Conservation (phyloP, 1,284 basidiomycete genomes). For the Marasmius fiardii region DNA sequence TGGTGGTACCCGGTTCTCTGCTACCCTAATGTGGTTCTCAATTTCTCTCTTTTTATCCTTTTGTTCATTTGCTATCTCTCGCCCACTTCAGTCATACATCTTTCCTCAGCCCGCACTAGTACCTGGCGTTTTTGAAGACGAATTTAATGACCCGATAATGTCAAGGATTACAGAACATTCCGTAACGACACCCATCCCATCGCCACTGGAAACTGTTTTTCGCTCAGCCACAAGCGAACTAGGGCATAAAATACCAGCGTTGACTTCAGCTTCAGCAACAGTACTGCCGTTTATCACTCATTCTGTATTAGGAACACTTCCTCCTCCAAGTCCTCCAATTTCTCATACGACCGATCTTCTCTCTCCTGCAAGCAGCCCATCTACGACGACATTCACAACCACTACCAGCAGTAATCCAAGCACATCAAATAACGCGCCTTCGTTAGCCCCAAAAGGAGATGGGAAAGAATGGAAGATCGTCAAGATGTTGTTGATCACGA, state of each 20-base stretch:
- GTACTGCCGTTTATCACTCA: background rate
- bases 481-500: slow-evolving; percentile 57
- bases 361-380: background rate
- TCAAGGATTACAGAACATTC: too few species aligned
- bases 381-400: background rate
- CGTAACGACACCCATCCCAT: background rate
- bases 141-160: background rate
- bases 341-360: background rate
- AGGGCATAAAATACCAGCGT: background rate
- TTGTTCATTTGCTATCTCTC: background rate
- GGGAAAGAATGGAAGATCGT: slow-evolving; percentile 61
- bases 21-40: background rate
- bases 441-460: slow-evolving; percentile 20
- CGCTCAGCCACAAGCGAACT: background rate
- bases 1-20: too few species aligned
- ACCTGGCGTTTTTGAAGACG: background rate
- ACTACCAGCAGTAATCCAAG: slow-evolving; percentile 8
- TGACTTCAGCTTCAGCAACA: background rate
- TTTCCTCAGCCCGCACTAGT: background rate
- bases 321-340: background rate
- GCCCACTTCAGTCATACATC: background rate
- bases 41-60: background rate
- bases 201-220: background rate
- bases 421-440: slow-evolving; percentile 9
- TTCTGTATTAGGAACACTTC: background rate